These are phyloP conservation scores for Picochlorum sp. DNA, from an alignment of 139 green algal species.

Conservation along the genomic window DNA sequence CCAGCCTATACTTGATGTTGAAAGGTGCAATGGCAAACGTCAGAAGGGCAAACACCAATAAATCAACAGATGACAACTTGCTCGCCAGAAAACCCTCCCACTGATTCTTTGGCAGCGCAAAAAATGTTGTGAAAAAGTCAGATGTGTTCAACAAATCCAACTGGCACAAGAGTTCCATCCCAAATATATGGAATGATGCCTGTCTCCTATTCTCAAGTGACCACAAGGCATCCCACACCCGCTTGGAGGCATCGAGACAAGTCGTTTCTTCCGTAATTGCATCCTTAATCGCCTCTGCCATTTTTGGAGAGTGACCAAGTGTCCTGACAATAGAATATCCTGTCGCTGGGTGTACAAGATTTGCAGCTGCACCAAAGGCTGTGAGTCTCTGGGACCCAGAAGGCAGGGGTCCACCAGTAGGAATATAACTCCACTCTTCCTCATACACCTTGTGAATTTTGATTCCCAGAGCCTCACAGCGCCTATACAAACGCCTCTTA, in stretches of 20 bases:
- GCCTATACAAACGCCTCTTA: slow-evolving; percentile 73
- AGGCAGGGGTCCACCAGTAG: slow-evolving; percentile 78
- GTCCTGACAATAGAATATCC: slow-evolving; percentile 91
- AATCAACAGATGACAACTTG: slow-evolving; percentile 63
- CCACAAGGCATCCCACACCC: slow-evolving; percentile 80
- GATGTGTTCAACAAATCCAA: slow-evolving; percentile 72
- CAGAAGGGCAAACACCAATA: slow-evolving; percentile 82
- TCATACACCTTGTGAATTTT: slow-evolving; percentile 60
- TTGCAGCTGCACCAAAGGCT: slow-evolving; percentile 80
- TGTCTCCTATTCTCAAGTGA: slow-evolving; percentile 64
- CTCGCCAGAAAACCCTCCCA: slow-evolving; percentile 87
- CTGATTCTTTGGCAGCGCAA: slow-evolving; percentile 61
- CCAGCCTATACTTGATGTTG: slow-evolving; percentile 68
- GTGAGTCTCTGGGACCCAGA: slow-evolving; percentile 50
- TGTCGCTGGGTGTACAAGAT: slow-evolving; percentile 80
- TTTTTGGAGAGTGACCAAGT: slow-evolving; percentile 61
- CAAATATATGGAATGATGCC: slow-evolving; percentile 92
- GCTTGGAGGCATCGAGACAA: slow-evolving; percentile 32
- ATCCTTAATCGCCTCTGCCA: slow-evolving; percentile 53
- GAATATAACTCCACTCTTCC: slow-evolving; percentile 92
- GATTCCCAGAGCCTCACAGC: slow-evolving; percentile 51
- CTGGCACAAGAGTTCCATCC: slow-evolving; percentile 74
- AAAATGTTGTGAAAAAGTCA: slow-evolving; percentile 92
- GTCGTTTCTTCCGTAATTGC: slow-evolving; percentile 18
- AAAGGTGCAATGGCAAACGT: slow-evolving; percentile 73